These are phyloP conservation scores for Puya raimondii DNA, from an alignment of 176 grass and related monocot species.

Conservation along the genomic window DNA sequence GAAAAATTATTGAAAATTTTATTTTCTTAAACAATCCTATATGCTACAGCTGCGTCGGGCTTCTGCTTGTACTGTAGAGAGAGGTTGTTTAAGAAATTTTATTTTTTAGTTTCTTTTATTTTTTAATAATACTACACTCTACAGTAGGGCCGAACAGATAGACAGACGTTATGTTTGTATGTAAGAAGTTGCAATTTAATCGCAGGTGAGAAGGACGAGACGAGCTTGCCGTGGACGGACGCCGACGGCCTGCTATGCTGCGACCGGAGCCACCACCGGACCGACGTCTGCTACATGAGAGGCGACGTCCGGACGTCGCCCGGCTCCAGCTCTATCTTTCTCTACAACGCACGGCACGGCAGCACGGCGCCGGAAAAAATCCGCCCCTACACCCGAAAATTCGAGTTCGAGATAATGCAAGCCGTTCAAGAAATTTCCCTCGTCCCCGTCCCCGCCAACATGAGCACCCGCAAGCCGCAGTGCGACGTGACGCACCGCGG, in stretches of 20 bases:
- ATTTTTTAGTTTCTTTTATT: neutral
- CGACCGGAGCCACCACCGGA: slow-evolving; percentile 86
- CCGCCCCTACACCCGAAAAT: slow-evolving; percentile 92
- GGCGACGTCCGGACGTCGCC: slow-evolving; percentile 84
- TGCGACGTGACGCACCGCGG: slow-evolving; percentile 61
- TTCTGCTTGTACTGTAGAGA: too few species aligned
- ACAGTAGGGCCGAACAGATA: too few species aligned
- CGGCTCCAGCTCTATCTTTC: slow-evolving; percentile 49
- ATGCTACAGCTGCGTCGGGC: too few species aligned
- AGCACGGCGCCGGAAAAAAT: slow-evolving; percentile 40
- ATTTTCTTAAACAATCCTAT: too few species aligned
- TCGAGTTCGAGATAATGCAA: slow-evolving; percentile 61
- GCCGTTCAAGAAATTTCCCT: slow-evolving; percentile 71
- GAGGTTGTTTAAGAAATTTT: neutral
- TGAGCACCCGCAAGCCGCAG: slow-evolving; percentile 4
- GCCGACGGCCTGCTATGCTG: slow-evolving; percentile 61
- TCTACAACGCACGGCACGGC: slow-evolving; percentile 37
- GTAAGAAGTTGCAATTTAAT: too few species aligned
- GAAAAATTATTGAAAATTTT: too few species aligned
- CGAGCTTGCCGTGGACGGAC: neutral
- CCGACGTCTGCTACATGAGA: slow-evolving; percentile 77
- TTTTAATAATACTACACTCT: neutral
- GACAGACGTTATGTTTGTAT: too few species aligned
- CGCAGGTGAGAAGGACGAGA: slow-evolving; percentile 38
- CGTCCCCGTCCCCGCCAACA: slow-evolving; percentile 6